Evolutionary conservation across 192 early-diverging fungal genomes (phyloP).

Genomic region (Entomortierella beljakovae): DNA sequence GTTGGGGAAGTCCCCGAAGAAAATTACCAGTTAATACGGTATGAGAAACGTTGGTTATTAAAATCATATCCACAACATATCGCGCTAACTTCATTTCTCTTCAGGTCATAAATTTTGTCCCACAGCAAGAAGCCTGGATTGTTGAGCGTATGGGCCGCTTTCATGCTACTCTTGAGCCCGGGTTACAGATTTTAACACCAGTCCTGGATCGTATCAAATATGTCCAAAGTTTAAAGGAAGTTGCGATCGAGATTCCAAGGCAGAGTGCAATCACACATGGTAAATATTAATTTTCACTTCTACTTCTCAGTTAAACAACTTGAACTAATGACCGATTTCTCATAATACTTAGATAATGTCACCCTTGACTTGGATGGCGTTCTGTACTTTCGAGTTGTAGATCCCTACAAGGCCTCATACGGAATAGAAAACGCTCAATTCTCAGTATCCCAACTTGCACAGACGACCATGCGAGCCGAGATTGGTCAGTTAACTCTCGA

Average conservation of each 20-base stretch:
- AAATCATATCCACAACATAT: background rate
- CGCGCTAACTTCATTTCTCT: background rate
- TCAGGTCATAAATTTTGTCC: constrained; percentile 92
- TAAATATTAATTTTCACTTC: background rate
- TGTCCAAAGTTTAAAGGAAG: constrained; percentile 95
- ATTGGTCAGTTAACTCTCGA: constrained; percentile 99
- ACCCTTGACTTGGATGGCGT: constrained; percentile 96
- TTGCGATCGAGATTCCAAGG: constrained; percentile 91
- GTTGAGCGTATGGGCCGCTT: constrained; percentile 95
- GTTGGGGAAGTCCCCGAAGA: constrained; percentile 1
- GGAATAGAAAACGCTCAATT: constrained; percentile 96
- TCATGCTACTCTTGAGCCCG: constrained; percentile 84
- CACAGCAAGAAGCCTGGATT: constrained; percentile 97
- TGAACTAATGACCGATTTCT: background rate
- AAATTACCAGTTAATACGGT: constrained; percentile 62
- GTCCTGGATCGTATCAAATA: constrained; percentile 90
- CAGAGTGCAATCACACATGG: constrained; percentile 92
- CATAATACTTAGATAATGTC: constrained; percentile 81
- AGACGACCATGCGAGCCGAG: constrained; percentile 99
- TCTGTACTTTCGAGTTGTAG: constrained; percentile 91
- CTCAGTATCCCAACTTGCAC: constrained; percentile 94
- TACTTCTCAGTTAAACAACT: background rate
- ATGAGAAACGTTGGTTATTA: constrained; percentile 2
- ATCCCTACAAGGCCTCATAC: constrained; percentile 95
- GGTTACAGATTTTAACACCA: constrained; percentile 90